Base-by-base conservation (phyloP, 768 basidiomycete species). In the Pulveroboletus sp. region DNA sequence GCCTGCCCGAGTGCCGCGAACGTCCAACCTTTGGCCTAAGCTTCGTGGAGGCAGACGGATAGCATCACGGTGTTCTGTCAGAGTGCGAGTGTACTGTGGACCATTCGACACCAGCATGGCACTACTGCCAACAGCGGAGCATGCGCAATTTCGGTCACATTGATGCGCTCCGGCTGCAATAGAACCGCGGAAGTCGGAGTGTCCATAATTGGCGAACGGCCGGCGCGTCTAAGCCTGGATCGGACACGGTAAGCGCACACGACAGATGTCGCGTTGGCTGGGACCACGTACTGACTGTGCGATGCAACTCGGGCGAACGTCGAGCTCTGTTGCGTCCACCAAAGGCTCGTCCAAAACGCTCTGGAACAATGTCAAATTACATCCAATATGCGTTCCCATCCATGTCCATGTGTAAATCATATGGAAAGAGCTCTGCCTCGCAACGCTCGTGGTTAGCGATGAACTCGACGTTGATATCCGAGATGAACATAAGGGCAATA, bases 401-500 rank as follows among this genome's bases (percentile, higher is more conserved):
- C 39, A 43, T 35, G 50, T 47, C 39, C 46, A 43, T 33, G 40
- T 52, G 32, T 38, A 52, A 54, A 53, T 51, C 46, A 55, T 50
- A 49, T 30, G 31, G 49, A 48, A 49, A 38, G 8, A 47, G 36
- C 14, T 35, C 45, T 57, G 51, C 43, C 40, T 55, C 50, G 59
- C 48, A 47, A 51, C 31, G 28, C 41, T 33, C 36, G 58, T 56
- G 44, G 57, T 55, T 49, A 55, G 42, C 24, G 45, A 28, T 53
- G 55, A 47, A 42, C 27, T 42, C 49, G 47, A 50, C 28, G 42
- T 53, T 45, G 49, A 49, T 41, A 48, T 64, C 54, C 53, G 45
- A 35, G 40, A 51, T 31, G 56, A 52, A 51, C 62, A 65, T 57
- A 51, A 54, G 39, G 49, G 59, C 47, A 53, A 67, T 69, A 68